phyloP scores from a whole-genome alignment of 257 asterid species.

The Solanum bulbocastanum region DNA sequence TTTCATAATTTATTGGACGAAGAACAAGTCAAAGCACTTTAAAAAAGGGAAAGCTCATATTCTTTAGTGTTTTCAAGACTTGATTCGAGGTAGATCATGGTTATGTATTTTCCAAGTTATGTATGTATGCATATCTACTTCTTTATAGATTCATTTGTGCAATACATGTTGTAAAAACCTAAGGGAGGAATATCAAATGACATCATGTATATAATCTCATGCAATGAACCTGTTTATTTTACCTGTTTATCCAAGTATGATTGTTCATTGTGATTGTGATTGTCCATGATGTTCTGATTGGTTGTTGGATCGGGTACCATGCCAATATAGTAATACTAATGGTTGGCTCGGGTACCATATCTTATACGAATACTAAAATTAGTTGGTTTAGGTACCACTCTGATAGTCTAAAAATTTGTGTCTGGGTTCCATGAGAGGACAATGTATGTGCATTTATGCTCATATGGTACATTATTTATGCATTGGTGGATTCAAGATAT shows the following conservation, averaged over 20 bases:
- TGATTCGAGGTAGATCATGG: no score
- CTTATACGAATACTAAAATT: not conserved
- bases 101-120: no score
- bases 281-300: not conserved
- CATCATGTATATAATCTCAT: not conserved
- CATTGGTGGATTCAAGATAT: not conserved
- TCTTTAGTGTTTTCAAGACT: no score
- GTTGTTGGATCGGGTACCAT: not conserved
- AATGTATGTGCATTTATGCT: not conserved
- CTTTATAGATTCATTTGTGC: no score
- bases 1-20: no score
- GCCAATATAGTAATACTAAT: no score
- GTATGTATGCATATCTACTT: no score
- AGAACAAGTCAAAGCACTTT: no score
- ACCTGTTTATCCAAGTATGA: not conserved
- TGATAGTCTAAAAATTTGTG: not conserved
- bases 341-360: not conserved
- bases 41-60: no score
- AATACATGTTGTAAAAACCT: no score
- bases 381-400: not conserved
- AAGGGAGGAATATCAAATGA: not conserved
- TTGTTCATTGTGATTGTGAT: no score
- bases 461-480: not conserved
- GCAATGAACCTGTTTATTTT: no score
- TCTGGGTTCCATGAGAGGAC: not conserved